Evolutionary conservation across 805 yeast species (phyloP).

Genomic region (Cyberlindnera saturnus): DNA sequence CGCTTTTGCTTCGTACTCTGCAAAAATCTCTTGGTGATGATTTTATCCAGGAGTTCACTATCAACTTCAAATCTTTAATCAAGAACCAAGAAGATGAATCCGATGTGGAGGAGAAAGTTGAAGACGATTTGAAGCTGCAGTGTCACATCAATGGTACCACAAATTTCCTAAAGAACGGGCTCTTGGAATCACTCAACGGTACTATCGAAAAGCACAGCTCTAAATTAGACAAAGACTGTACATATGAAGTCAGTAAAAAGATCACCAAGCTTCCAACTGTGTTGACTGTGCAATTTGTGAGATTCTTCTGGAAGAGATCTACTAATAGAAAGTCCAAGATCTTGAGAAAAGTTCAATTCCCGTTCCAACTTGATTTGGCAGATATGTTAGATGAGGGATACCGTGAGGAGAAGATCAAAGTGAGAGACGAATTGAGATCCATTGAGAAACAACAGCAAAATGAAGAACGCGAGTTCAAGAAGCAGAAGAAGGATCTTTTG

Average conservation of each 20-base stretch:
- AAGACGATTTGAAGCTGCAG: constrained; percentile 64
- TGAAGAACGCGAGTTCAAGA: constrained; percentile 66
- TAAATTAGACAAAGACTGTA: constrained; percentile 63
- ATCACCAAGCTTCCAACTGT: constrained; percentile 81
- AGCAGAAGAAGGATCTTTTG: constrained; percentile 39
- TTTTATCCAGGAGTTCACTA: constrained; percentile 52
- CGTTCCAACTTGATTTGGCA: constrained; percentile 83
- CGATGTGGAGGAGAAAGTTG: constrained; percentile 45
- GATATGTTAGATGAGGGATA: constrained; percentile 82
- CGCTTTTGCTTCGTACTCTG: constrained; percentile 61
- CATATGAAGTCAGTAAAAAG: constrained; percentile 50
- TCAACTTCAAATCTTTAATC: constrained; percentile 57
- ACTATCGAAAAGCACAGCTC: constrained; percentile 71
- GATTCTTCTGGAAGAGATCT: constrained; percentile 95
- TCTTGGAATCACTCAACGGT: constrained; percentile 68
- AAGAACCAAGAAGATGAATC: constrained; percentile 53
- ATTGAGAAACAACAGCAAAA: constrained; percentile 72
- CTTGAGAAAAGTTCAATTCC: constrained; percentile 89
- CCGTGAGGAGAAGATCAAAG: constrained; percentile 55
- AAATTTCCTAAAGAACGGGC: constrained; percentile 83
- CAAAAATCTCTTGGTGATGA: constrained; percentile 41
- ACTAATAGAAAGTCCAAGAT: constrained; percentile 88
- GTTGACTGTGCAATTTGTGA: constrained; percentile 84
- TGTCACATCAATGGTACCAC: constrained; percentile 87
- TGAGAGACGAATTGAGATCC: constrained; percentile 71